Conservation (phyloP, 257 asterid genomes). For the Euphrasia confusa region DNA sequence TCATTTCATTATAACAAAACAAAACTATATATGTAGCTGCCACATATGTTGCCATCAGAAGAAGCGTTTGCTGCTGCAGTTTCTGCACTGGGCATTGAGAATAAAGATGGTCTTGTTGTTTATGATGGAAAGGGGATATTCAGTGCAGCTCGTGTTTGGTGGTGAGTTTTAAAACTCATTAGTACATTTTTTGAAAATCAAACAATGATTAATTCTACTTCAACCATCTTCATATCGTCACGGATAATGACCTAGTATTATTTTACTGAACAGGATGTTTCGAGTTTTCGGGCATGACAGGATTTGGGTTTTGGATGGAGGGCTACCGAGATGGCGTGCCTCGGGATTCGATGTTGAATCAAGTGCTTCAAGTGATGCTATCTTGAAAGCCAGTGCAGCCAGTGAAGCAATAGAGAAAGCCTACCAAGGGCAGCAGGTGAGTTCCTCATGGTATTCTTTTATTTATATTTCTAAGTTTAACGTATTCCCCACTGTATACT, state of each 20-base stretch:
- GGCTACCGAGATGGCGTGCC: slow-evolving; percentile 93
- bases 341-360: slow-evolving; percentile 81
- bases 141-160: slow-evolving; percentile 99
- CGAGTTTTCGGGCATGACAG: slow-evolving; percentile 89
- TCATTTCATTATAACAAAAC: slow-evolving; percentile 10
- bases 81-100: slow-evolving; percentile 93
- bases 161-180: slow-evolving; percentile 45
- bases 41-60: slow-evolving; percentile 97
- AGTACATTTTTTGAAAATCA: slow-evolving; percentile 3
- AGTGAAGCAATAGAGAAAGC: slow-evolving; percentile 95
- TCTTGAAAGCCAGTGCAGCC: slow-evolving; percentile 97
- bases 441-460: slow-evolving; percentile 12
- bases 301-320: slow-evolving; percentile 95
- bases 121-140: slow-evolving; percentile 98
- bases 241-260: slow-evolving; percentile 12
- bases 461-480: not conserved
- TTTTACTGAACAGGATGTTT: slow-evolving; percentile 75
- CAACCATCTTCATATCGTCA: slow-evolving; percentile 1
- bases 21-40: slow-evolving; percentile 49
- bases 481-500: not conserved
- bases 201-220: slow-evolving; percentile 12
- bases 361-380: slow-evolving; percentile 92
- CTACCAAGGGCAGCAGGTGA: slow-evolving; percentile 60
- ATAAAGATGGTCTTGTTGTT: slow-evolving; percentile 81
- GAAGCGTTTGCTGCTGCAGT: slow-evolving; percentile 98